Base-by-base conservation (phyloP, 2,329 filamentous ascomycete species). In the Aureobasidium subglaciale region DNA sequence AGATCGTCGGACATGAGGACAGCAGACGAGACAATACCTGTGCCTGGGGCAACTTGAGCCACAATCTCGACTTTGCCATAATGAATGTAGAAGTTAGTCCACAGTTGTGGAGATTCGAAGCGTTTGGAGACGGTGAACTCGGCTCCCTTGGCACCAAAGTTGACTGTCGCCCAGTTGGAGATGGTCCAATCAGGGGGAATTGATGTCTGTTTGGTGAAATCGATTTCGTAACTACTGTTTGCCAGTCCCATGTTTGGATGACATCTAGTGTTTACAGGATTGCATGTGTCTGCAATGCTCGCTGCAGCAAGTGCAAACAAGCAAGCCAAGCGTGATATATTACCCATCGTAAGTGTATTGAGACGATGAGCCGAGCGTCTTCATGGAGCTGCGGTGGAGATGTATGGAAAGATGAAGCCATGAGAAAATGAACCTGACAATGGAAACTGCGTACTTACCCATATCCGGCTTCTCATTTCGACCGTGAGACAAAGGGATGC, bases 1-100 rank as follows among this genome's bases (percentile, higher is more conserved):
- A 78, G 69, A 57, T 73, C 72, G 63, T 78, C 73, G 4, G 77
- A 76, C 64, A 78, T 70, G 49, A 80, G 64, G 15, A 80, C 77
- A 55, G 77, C 72, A 57, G 70, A 73, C 59, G 72, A 76, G 58
- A 80, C 70, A 55, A 79, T 75, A 22, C 77, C 77, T n/a, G 61
- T 64, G 48, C 78, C 78, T 5, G 71, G 65, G 3, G 77, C 72
- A 3, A 77, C 73, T 62, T 73, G 71, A 61, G 78, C 67, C 53
- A 74, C 65, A 20, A 78, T 68, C 37, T 75, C 71, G 35, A 80
- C 68, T 55, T 72, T 73, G 48, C 79, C 79, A 60, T 80, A 81
- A 63, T 80, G 72, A 63, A 82, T 72, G 67, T 78, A 80, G 63
- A 78, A 76, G 38, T 69, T 50, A 10, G 67, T 68, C 56, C 62